Evolutionary conservation across 1,284 basidiomycete genomes (phyloP).

Genomic region (Caloboletus firmus): DNA sequence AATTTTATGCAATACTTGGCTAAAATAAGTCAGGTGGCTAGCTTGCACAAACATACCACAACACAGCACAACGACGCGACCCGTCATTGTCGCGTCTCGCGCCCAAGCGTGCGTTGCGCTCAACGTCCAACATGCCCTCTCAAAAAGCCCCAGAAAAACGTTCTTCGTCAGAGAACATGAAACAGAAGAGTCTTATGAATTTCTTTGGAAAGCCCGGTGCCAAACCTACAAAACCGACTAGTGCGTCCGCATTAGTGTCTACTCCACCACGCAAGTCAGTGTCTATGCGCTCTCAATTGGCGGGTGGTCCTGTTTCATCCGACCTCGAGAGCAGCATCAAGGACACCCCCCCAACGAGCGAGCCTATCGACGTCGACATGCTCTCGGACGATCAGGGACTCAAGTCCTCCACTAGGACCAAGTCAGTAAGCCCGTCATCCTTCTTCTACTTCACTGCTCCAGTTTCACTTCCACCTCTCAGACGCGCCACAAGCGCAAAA

Average conservation of each 20-base stretch:
- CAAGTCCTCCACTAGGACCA: constrained; percentile 16
- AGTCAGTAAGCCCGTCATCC: constrained; percentile 14
- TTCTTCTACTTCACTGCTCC: neutral
- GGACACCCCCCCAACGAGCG: constrained; percentile 73
- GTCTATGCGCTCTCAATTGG: constrained; percentile 28
- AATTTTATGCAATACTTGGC: no score
- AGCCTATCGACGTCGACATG: constrained; percentile 74
- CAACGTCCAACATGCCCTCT: constrained; percentile 32
- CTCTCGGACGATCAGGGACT: constrained; percentile 48
- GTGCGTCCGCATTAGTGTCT: constrained; percentile 27
- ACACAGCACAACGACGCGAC: constrained; percentile 17
- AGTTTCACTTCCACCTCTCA: constrained; percentile 13
- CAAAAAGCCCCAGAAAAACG: constrained; percentile 35
- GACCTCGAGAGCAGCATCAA: constrained; percentile 47
- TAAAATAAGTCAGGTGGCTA: neutral
- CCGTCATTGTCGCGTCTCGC: neutral
- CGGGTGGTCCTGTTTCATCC: constrained; percentile 49
- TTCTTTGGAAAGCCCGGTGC: constrained; percentile 57
- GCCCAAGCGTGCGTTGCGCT: constrained; percentile 1
- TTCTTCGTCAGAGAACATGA: constrained; percentile 45
- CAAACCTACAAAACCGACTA: constrained; percentile 25
- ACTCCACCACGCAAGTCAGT: constrained; percentile 40
- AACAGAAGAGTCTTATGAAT: constrained; percentile 73
- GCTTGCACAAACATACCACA: constrained; percentile 23
- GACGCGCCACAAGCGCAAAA: constrained; percentile 61